Percentiles rank a stretch among this genome's conserved stretches.
Conservation (phyloP, 164 flowering plant species). For the Vitis vinifera region ASM3070453v1 NC_081812.1:11252001-11252500, state of each 20-base stretch:
- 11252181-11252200: too few relatives aligned
- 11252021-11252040: conserved; percentile 6
- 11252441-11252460: neutral
- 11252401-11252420: neutral
- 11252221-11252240: too few relatives aligned
- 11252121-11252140: too few relatives aligned
- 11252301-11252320: too few relatives aligned
- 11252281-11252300: too few relatives aligned
- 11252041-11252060: conserved; percentile 15
- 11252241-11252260: too few relatives aligned
- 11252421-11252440: neutral
- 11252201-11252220: too few relatives aligned
- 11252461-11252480: neutral
- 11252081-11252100: conserved; percentile 5
- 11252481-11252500: too few relatives aligned
- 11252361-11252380: neutral
- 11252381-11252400: neutral
- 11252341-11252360: neutral
- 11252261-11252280: too few relatives aligned
- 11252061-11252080: conserved; percentile 12
- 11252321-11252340: too few relatives aligned
- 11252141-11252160: too few relatives aligned
- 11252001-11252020: conserved; percentile 9
- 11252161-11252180: too few relatives aligned
- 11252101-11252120: neutral